These are phyloP conservation scores for Abrus precatorius DNA, from an alignment of 306 rosid species.

Conservation along the genomic window DNA sequence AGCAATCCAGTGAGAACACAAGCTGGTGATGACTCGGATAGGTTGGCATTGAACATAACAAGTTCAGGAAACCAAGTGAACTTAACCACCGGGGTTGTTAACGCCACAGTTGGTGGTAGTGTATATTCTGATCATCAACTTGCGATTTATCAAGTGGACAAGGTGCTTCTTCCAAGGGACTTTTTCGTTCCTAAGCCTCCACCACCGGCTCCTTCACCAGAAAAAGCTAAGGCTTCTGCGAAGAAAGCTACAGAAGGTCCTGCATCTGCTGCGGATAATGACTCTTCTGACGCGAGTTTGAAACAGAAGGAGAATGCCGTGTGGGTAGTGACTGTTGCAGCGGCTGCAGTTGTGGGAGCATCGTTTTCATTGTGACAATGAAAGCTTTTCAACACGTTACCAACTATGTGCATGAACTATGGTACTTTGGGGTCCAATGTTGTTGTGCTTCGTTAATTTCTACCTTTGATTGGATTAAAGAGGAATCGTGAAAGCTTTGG, in stretches of 20 bases:
- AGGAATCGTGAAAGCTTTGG: slow-evolving; percentile 30
- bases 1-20: slow-evolving; percentile 79
- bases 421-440: slow-evolving; percentile 24
- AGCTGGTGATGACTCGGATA: slow-evolving; percentile 67
- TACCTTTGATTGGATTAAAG: slow-evolving; percentile 22
- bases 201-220: slow-evolving; percentile 59
- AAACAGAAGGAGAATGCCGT: slow-evolving; percentile 21
- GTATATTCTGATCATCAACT: slow-evolving; percentile 73
- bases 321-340: background rate
- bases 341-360: slow-evolving; percentile 21
- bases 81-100: slow-evolving; percentile 67
- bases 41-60: slow-evolving; percentile 69
- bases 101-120: slow-evolving; percentile 71
- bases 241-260: slow-evolving; percentile 54
- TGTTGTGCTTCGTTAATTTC: slow-evolving; percentile 37
- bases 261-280: slow-evolving; percentile 32
- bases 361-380: slow-evolving; percentile 41
- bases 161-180: slow-evolving; percentile 67
- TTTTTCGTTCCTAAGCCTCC: slow-evolving; percentile 68
- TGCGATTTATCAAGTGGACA: slow-evolving; percentile 73
- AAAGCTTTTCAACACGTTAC: slow-evolving; percentile 6
- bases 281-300: slow-evolving; percentile 47
- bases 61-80: slow-evolving; percentile 70
- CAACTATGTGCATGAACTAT: slow-evolving; percentile 3
- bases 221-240: slow-evolving; percentile 46